These are phyloP conservation scores for Prunus kanzakura DNA, from an alignment of 306 rosid species.

Conservation along the genomic window DNA sequence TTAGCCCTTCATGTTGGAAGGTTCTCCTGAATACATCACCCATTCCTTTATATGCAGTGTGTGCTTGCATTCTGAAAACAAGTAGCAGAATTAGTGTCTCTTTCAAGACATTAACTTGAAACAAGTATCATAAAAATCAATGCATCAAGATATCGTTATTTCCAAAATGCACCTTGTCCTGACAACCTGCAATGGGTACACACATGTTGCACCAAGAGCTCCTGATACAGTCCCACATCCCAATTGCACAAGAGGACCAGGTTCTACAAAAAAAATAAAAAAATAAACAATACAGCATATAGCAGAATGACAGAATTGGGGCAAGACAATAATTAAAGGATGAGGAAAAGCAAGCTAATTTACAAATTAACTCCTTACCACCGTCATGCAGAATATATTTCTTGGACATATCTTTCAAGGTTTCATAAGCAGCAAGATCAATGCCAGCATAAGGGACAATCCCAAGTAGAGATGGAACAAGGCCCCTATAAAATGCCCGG, in stretches of 20 bases:
- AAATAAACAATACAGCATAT: slow-evolving; percentile 22
- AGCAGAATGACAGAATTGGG: slow-evolving; percentile 23
- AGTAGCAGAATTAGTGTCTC: slow-evolving; percentile 17
- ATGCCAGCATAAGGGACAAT: slow-evolving; percentile 92
- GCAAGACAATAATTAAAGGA: slow-evolving; percentile 13
- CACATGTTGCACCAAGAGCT: slow-evolving; percentile 89
- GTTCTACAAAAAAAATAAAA: slow-evolving; percentile 43
- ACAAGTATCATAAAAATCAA: slow-evolving; percentile 13
- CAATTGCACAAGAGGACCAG: slow-evolving; percentile 79
- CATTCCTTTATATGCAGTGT: slow-evolving; percentile 59
- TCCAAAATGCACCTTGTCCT: slow-evolving; percentile 65
- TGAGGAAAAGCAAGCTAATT: background rate
- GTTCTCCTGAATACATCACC: slow-evolving; percentile 75
- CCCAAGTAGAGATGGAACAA: slow-evolving; percentile 82
- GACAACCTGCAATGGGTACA: slow-evolving; percentile 81
- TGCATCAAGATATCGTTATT: slow-evolving; percentile 12
- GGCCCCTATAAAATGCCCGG: slow-evolving; percentile 74
- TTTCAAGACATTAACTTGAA: slow-evolving; percentile 17
- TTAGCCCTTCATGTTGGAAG: slow-evolving; percentile 57
- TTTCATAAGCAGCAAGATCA: slow-evolving; percentile 83
- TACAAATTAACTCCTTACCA: slow-evolving; percentile 36
- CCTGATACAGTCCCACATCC: slow-evolving; percentile 94
- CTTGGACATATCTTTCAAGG: slow-evolving; percentile 78
- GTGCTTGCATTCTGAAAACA: slow-evolving; percentile 81
- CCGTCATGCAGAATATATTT: slow-evolving; percentile 56